Percentiles rank a stretch among this genome's conserved stretches.
phyloP scores from a whole-genome alignment of 2,329 filamentous ascomycete species.

The Tolypocladium ophioglossoides region DNA sequence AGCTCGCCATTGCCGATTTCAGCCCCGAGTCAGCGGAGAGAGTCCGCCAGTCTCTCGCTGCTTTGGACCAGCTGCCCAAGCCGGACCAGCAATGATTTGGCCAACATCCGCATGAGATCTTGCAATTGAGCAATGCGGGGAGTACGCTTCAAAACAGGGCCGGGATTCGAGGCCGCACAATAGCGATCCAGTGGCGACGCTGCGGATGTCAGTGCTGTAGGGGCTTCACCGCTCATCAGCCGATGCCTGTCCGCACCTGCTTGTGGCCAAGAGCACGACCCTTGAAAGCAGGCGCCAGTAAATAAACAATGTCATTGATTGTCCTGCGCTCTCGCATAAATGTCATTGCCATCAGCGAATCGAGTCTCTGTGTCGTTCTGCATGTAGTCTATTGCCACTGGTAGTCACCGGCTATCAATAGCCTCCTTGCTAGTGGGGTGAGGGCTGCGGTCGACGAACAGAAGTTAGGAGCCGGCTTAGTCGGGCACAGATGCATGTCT shows the following conservation, averaged over 20 bases:
- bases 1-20: slow-evolving; percentile 24
- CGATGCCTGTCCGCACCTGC: background rate
- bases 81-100: background rate
- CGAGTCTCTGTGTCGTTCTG: background rate
- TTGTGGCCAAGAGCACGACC: background rate
- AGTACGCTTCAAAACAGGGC: background rate
- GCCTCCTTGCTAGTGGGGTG: background rate
- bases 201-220: background rate
- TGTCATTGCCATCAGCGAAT: background rate
- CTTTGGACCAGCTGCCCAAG: background rate
- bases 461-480: background rate
- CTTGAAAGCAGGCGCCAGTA: background rate
- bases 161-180: background rate
- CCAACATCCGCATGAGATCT: background rate
- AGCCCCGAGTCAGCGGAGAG: slow-evolving; percentile 10
- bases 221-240: background rate
- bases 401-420: background rate
- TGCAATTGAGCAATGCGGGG: background rate
- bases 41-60: slow-evolving; percentile 3
- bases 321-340: too few relatives aligned
- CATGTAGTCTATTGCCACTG: background rate
- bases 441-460: background rate
- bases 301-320: background rate
- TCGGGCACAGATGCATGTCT: background rate
- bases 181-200: background rate